phyloP scores from a whole-genome alignment of 2,329 filamentous ascomycete species.

The Neonectria coccinea region DNA sequence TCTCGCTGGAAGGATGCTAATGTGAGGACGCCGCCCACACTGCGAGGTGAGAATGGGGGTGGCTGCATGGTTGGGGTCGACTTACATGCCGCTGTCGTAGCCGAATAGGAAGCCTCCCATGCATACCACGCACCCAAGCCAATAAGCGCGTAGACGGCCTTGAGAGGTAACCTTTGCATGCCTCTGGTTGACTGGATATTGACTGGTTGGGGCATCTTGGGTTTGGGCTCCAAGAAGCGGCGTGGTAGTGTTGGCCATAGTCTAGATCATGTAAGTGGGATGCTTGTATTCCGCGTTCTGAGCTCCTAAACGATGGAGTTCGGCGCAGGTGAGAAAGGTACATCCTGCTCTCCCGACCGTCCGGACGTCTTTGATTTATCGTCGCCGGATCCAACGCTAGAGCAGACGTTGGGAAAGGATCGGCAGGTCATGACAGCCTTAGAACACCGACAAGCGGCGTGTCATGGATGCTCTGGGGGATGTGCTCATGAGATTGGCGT shows the following conservation, averaged over 20 bases:
- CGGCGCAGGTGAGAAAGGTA: background rate
- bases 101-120: conserved; percentile 22
- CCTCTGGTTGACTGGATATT: background rate
- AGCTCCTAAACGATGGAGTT: background rate
- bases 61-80: background rate
- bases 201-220: background rate
- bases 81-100: conserved; percentile 26
- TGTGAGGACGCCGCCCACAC: conserved; percentile 29
- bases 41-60: background rate
- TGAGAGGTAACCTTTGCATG: background rate
- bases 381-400: background rate
- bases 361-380: background rate
- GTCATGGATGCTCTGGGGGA: background rate
- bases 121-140: conserved; percentile 15
- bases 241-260: conserved; percentile 9
- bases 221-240: conserved; percentile 3
- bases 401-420: background rate
- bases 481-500: background rate
- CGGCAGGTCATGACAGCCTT: background rate
- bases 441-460: conserved; percentile 4
- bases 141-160: conserved; percentile 10
- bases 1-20: conserved; percentile 30
- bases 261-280: background rate
- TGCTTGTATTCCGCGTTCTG: background rate
- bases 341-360: background rate